A percentile compares a stretch with the other conserved stretches of the same genome.
phyloP scores from a whole-genome alignment of 768 basidiomycete species.

The Termitomyces sp. region DNA sequence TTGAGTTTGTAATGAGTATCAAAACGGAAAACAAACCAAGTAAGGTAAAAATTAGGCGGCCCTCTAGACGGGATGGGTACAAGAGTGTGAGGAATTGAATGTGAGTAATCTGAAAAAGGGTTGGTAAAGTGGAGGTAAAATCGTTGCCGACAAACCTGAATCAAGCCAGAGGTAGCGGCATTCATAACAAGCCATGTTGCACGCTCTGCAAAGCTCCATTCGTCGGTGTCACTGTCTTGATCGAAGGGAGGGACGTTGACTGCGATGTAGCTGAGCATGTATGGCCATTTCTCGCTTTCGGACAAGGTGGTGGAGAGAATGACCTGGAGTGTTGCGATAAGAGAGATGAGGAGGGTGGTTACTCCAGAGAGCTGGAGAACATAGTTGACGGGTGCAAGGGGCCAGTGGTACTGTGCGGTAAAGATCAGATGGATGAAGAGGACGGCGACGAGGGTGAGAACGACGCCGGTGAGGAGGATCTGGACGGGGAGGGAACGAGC shows the following conservation, averaged over 20 bases:
- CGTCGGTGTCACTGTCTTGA: slow-evolving; percentile 24
- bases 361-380: slow-evolving; percentile 86
- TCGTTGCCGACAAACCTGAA: slow-evolving; percentile 60
- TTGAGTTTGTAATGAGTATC: neutral
- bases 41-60: slow-evolving; percentile 78
- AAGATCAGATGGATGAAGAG: slow-evolving; percentile 92
- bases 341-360: slow-evolving; percentile 71
- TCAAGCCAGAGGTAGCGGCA: slow-evolving; percentile 77
- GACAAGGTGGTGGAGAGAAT: slow-evolving; percentile 57
- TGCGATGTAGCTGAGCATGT: slow-evolving; percentile 92
- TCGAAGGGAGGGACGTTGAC: slow-evolving; percentile 68
- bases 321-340: slow-evolving; percentile 75
- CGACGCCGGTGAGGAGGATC: slow-evolving; percentile 80
- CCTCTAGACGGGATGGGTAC: slow-evolving; percentile 90
- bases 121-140: neutral
- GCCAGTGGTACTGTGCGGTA: slow-evolving; percentile 95
- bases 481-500: slow-evolving; percentile 90
- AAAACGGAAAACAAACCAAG: slow-evolving; percentile 51
- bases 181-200: slow-evolving; percentile 88
- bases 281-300: slow-evolving; percentile 84
- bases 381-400: slow-evolving; percentile 91
- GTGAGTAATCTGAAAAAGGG: slow-evolving; percentile 76
- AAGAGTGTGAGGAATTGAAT: slow-evolving; percentile 96
- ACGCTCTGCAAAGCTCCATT: slow-evolving; percentile 65
- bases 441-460: slow-evolving; percentile 79